Evolutionary conservation across 768 basidiomycete species (phyloP).

Genomic region (Cyathus striatus): DNA sequence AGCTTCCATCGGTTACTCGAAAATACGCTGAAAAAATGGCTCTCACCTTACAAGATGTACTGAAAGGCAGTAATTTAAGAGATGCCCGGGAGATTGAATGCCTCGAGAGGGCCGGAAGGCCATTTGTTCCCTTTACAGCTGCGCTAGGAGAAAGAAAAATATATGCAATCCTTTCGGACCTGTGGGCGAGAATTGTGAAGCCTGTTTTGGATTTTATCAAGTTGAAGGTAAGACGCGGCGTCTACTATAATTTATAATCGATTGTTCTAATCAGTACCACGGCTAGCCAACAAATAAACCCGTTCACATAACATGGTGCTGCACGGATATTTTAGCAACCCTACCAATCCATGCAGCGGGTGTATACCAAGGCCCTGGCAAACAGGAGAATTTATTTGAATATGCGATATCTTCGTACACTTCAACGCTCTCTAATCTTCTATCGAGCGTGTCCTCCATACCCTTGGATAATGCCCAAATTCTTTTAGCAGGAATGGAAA

Average conservation of each 20-base stretch:
- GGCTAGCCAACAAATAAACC: neutral
- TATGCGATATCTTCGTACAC: neutral
- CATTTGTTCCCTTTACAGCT: neutral
- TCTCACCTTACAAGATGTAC: neutral
- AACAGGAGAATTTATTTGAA: neutral
- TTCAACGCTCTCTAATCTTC: neutral
- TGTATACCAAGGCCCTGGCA: neutral
- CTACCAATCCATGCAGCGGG: neutral
- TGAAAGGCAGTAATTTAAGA: neutral
- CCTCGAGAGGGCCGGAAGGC: neutral
- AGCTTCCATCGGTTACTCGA: neutral
- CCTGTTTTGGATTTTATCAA: neutral
- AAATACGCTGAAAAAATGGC: neutral
- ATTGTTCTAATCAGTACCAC: neutral
- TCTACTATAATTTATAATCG: neutral
- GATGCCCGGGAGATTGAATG: neutral
- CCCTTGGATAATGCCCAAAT: neutral
- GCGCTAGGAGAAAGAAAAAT: neutral
- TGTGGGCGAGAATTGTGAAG: neutral
- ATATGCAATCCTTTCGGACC: neutral
- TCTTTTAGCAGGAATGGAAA: no score
- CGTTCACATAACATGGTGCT: neutral
- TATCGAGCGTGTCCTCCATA: neutral
- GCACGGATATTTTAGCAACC: neutral
- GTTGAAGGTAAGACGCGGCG: neutral